A percentile compares a stretch with the other conserved stretches of the same genome.
Conservation (phyloP, 306 rosid genomes). For the Vigna nakashimae region DNA sequence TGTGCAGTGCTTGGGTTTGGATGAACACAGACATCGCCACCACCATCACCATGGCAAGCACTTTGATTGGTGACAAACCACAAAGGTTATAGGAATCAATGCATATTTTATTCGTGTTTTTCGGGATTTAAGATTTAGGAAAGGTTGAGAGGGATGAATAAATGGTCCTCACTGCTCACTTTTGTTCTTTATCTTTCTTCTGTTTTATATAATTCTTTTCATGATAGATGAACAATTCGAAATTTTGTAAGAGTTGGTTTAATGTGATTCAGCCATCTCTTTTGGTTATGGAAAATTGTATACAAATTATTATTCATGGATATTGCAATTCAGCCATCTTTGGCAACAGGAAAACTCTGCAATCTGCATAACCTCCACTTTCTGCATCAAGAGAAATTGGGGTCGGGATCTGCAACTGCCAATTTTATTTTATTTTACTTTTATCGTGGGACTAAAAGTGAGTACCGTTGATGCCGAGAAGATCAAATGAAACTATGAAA, state of each 20-base stretch:
- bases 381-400: conserved; percentile 12
- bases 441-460: background rate
- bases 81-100: background rate
- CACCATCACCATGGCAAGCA: conserved; percentile 55
- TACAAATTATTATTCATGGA: background rate
- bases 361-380: background rate
- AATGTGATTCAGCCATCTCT: background rate
- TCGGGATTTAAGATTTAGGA: background rate
- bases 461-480: background rate
- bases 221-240: conserved; percentile 21
- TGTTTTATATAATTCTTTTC: conserved; percentile 30
- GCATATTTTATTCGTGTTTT: background rate
- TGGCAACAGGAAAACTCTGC: background rate
- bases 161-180: conserved; percentile 15
- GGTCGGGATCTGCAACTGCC: background rate
- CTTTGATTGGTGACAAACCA: conserved; percentile 48
- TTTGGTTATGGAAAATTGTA: conserved; percentile 15
- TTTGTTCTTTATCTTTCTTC: conserved; percentile 12
- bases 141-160: conserved; percentile 10
- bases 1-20: conserved; percentile 66
- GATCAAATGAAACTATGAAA: background rate
- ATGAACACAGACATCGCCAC: conserved; percentile 61
- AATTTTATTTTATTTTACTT: too few species aligned
- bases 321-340: background rate
- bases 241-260: background rate